phyloP scores from a whole-genome alignment of 2,329 filamentous ascomycete genomes.

The Hypoxylon sp. region DNA sequence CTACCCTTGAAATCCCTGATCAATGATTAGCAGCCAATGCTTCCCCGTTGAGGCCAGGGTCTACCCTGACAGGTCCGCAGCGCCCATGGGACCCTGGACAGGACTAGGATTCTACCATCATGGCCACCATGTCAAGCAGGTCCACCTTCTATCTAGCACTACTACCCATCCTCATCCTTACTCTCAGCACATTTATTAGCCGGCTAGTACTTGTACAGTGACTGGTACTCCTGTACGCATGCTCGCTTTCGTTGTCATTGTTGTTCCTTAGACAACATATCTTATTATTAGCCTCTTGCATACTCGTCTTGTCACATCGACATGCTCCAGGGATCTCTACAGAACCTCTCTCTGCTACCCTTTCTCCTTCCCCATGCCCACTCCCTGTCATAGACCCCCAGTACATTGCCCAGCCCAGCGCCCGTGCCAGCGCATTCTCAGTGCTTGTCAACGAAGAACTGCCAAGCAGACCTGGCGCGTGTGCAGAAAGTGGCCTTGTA shows the following conservation, averaged over 20 bases:
- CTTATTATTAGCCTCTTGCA: constrained; percentile 46
- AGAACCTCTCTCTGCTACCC: constrained; percentile 35
- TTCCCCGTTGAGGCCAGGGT: constrained; percentile 51
- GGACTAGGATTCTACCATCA: constrained; percentile 52
- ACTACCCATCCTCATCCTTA: constrained; percentile 47
- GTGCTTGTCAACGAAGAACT: constrained; percentile 52
- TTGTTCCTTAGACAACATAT: constrained; percentile 37
- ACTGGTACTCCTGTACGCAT: constrained; percentile 28
- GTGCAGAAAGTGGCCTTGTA: constrained; percentile 51
- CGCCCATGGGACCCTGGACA: constrained; percentile 46
- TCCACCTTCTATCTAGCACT: constrained; percentile 48
- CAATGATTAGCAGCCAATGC: constrained; percentile 53
- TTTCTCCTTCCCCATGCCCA: constrained; percentile 45
- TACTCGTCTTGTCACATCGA: constrained; percentile 45
- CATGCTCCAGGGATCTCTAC: constrained; percentile 44
- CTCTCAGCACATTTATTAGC: constrained; percentile 47
- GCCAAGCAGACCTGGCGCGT: constrained; percentile 54
- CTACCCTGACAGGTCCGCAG: constrained; percentile 51
- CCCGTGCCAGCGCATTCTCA: constrained; percentile 53
- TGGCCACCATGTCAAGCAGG: constrained; percentile 50
- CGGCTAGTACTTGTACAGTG: constrained; percentile 29
- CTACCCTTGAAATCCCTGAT: constrained; percentile 51
- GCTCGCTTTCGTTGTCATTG: constrained; percentile 33
- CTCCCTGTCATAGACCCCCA: constrained; percentile 40
- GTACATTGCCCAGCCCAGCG: constrained; percentile 43